A percentile compares a stretch with the other conserved stretches of the same genome.
These are phyloP conservation scores for Fraxinus sp. DNA, from an alignment of 305 asterid species.

Conservation along the genomic window DNA sequence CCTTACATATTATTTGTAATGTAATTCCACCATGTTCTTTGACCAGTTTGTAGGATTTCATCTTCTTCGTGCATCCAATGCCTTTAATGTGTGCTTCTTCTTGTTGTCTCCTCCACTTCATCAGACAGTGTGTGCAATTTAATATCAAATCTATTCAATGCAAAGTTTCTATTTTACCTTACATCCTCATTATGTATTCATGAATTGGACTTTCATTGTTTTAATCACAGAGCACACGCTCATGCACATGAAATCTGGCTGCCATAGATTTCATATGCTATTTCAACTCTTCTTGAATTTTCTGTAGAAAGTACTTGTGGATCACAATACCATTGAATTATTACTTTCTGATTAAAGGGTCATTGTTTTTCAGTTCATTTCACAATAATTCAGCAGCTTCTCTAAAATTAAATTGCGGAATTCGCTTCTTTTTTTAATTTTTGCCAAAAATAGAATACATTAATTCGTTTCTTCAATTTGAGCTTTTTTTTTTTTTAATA, in stretches of 20 bases:
- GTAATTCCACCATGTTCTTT: background rate
- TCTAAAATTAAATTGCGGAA: conserved; percentile 45
- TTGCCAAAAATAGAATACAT: conserved; percentile 31
- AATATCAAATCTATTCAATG: background rate
- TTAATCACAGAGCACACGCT: background rate
- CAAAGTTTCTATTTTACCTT: background rate
- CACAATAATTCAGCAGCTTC: conserved; percentile 59
- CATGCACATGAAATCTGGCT: background rate
- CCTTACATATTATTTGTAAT: background rate
- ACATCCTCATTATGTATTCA: background rate
- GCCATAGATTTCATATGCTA: background rate
- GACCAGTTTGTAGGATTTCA: background rate
- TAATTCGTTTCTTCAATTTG: background rate
- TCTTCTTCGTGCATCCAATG: background rate
- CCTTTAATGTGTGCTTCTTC: background rate
- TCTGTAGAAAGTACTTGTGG: conserved; percentile 18
- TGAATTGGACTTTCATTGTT: background rate
- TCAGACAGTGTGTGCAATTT: background rate
- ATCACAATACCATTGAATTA: conserved; percentile 35
- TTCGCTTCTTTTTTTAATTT: conserved; percentile 36
- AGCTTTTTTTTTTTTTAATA: background rate
- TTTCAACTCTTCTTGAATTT: background rate
- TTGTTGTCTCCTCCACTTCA: background rate
- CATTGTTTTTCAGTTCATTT: conserved; percentile 32
- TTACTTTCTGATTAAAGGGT: conserved; percentile 31